These are phyloP conservation scores for Cladosporium sp. DNA, from an alignment of 2,329 filamentous ascomycete species.

Conservation along the genomic window DNA sequence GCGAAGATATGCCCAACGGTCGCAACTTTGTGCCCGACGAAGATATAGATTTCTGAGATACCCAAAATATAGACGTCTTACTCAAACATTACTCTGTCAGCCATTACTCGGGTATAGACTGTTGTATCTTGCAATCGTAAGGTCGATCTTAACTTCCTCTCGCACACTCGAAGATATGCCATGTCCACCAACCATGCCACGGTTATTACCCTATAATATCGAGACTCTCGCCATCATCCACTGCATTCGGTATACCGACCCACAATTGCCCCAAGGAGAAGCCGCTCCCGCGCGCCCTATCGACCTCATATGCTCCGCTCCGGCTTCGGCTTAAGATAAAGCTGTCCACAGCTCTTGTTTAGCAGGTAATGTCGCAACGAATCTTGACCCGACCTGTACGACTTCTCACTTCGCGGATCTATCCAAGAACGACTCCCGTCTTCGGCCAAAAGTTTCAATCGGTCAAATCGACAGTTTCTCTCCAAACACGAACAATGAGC, in stretches of 20 bases:
- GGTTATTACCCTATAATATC: neutral
- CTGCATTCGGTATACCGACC: slow-evolving; percentile 8
- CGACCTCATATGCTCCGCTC: slow-evolving; percentile 5
- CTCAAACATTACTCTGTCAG: neutral
- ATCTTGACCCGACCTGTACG: neutral
- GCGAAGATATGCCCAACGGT: neutral
- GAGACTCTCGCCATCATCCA: slow-evolving; percentile 1
- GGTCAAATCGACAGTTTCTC: neutral
- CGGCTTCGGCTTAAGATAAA: slow-evolving; percentile 13
- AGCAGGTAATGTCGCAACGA: slow-evolving; percentile 2
- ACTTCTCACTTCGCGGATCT: neutral
- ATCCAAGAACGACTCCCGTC: neutral
- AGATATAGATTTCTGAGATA: slow-evolving; percentile 11
- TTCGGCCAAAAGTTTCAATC: neutral
- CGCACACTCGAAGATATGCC: neutral
- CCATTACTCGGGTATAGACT: neutral
- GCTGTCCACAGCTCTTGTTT: slow-evolving; percentile 4
- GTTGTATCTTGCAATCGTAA: no score
- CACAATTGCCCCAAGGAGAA: slow-evolving; percentile 11
- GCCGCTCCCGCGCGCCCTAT: slow-evolving; percentile 2
- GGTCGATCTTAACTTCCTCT: neutral
- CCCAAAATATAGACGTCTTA: neutral
- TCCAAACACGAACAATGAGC: slow-evolving; percentile 32
- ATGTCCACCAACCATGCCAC: neutral
- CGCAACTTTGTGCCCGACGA: slow-evolving; percentile 4